Percentiles rank a stretch among this genome's conserved stretches.
Conservation (phyloP, 129 eudicot species). For the Daucus carota region DH1_v3.0 NC_030385.2:1051501-1052000, state of each 20-base stretch:
- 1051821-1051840: constrained; percentile 38
- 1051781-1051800: constrained; percentile 20
- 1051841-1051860: constrained; percentile 75
- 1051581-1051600: constrained; percentile 13
- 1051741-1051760: constrained; percentile 30
- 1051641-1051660: neutral
- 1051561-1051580: neutral
- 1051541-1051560: constrained; percentile 1
- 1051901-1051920: constrained; percentile 89
- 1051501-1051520: neutral
- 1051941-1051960: constrained; percentile 81
- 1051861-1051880: constrained; percentile 79
- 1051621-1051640: constrained; percentile 19
- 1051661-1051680: neutral
- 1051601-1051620: no score
- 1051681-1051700: neutral
- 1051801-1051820: constrained; percentile 18
- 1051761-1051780: constrained; percentile 50
- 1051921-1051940: constrained; percentile 94
- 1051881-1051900: constrained; percentile 97
- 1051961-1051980: constrained; percentile 77
- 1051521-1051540: neutral
- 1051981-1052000: constrained; percentile 98
- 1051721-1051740: constrained; percentile 16
- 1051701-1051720: constrained; percentile 6